Conservation (phyloP, 768 basidiomycete species). For the Arthromyces matolae region DNA sequence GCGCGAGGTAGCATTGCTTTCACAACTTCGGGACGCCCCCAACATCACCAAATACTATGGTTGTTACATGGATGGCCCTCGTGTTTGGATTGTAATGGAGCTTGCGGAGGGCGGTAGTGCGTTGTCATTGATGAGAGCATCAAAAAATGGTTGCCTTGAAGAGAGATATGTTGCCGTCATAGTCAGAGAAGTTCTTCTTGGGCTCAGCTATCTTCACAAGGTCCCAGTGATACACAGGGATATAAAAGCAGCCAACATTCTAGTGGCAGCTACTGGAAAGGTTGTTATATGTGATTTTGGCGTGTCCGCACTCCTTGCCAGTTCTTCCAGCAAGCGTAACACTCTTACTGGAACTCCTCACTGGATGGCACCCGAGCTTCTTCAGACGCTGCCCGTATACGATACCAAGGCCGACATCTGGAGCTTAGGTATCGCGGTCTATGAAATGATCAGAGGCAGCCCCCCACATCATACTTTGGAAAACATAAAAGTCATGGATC, state of each 20-base stretch:
- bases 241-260: constrained; percentile 96
- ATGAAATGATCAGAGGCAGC: constrained; percentile 95
- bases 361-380: constrained; percentile 99
- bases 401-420: constrained; percentile 98
- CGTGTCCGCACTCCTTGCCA: constrained; percentile 88
- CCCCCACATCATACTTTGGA: constrained; percentile 86
- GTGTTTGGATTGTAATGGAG: constrained; percentile 99
- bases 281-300: constrained; percentile 98
- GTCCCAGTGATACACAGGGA: constrained; percentile 95
- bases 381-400: constrained; percentile 83
- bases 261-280: constrained; percentile 83
- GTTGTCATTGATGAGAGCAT: constrained; percentile 87
- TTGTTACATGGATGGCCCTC: constrained; percentile 92
- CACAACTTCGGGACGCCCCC: constrained; percentile 83
- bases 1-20: constrained; percentile 88
- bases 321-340: constrained; percentile 84
- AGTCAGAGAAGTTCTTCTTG: constrained; percentile 83
- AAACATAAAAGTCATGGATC: constrained; percentile 80
- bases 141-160: constrained; percentile 70
- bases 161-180: constrained; percentile 89
- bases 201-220: constrained; percentile 86
- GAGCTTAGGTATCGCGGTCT: constrained; percentile 94
- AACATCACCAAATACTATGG: constrained; percentile 95
- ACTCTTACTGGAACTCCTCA: constrained; percentile 97
- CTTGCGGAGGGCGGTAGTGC: constrained; percentile 94